A percentile compares a stretch with the other conserved stretches of the same genome.
These are phyloP conservation scores for Boletellus ananas DNA, from an alignment of 768 basidiomycete species.

Conservation along the genomic window DNA sequence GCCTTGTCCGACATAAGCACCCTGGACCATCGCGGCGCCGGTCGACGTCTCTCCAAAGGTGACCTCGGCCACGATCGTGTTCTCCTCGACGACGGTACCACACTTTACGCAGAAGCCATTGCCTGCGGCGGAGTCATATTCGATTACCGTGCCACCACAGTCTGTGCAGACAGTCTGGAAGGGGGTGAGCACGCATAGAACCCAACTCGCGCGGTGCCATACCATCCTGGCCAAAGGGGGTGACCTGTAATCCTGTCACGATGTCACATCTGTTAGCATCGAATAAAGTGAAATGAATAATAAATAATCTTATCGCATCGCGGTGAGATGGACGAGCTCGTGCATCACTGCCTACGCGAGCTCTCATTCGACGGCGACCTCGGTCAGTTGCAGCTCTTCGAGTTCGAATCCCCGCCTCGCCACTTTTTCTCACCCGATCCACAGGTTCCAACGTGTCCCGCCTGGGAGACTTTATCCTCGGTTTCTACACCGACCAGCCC, in stretches of 20 bases:
- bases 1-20: slow-evolving; percentile 86
- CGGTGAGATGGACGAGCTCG: slow-evolving; percentile 70
- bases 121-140: slow-evolving; percentile 80
- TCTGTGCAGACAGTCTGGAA: slow-evolving; percentile 62
- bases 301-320: slow-evolving; percentile 4
- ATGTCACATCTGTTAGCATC: slow-evolving; percentile 5
- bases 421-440: slow-evolving; percentile 19
- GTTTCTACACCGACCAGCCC: slow-evolving; percentile 51
- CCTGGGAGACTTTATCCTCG: slow-evolving; percentile 62
- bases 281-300: no score
- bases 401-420: slow-evolving; percentile 44
- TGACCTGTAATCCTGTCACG: neutral
- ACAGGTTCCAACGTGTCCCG: slow-evolving; percentile 74
- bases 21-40: slow-evolving; percentile 94
- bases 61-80: slow-evolving; percentile 90
- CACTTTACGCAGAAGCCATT: slow-evolving; percentile 84
- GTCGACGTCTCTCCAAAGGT: slow-evolving; percentile 90
- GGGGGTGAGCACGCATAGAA: neutral
- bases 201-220: neutral
- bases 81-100: slow-evolving; percentile 89
- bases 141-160: slow-evolving; percentile 80
- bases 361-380: slow-evolving; percentile 88
- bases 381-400: slow-evolving; percentile 51
- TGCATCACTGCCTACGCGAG: slow-evolving; percentile 81
- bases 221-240: neutral